Percentiles rank a stretch among this genome's conserved stretches.
Conservation (phyloP, 2,329 filamentous ascomycete genomes). For the Domatiomyces catenatus region DNA sequence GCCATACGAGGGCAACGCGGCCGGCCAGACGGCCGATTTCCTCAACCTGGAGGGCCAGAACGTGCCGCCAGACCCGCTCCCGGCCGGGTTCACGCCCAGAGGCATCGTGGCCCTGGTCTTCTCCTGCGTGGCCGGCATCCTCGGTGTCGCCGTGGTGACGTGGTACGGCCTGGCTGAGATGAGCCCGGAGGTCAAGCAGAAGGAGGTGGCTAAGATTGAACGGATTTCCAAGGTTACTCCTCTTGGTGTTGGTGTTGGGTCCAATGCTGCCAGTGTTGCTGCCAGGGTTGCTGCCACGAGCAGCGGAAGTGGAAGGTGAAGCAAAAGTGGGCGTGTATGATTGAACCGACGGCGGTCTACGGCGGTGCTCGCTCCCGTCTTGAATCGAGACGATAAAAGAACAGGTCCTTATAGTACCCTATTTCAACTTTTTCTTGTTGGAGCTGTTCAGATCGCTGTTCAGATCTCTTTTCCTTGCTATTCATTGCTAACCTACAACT, state of each 20-base stretch:
- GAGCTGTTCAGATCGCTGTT: too few relatives aligned
- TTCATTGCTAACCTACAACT: neutral
- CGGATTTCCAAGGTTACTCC: neutral
- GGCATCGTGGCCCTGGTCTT: conserved; percentile 64
- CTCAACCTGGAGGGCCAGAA: conserved; percentile 51
- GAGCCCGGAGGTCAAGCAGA: conserved; percentile 4
- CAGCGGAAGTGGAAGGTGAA: too few relatives aligned
- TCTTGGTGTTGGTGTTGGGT: neutral
- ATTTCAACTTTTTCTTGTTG: too few relatives aligned
- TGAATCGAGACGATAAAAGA: too few relatives aligned
- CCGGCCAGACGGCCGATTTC: conserved; percentile 49
- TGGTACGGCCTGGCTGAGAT: conserved; percentile 40
- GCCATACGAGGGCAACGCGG: conserved; percentile 14
- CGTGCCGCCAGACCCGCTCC: conserved; percentile 39
- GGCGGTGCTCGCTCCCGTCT: too few relatives aligned
- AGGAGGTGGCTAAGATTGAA: conserved; percentile 3
- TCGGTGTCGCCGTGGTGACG: conserved; percentile 51
- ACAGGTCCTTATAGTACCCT: too few relatives aligned
- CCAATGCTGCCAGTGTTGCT: neutral
- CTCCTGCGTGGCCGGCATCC: conserved; percentile 50
- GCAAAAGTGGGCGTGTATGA: too few relatives aligned
- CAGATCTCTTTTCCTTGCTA: neutral
- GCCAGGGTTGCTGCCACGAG: neutral
- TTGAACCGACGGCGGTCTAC: too few relatives aligned
- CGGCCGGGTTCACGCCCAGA: conserved; percentile 52